These are phyloP conservation scores for Remersonia thermophila DNA, from an alignment of 2,329 filamentous ascomycete species.

Conservation along the genomic window DNA sequence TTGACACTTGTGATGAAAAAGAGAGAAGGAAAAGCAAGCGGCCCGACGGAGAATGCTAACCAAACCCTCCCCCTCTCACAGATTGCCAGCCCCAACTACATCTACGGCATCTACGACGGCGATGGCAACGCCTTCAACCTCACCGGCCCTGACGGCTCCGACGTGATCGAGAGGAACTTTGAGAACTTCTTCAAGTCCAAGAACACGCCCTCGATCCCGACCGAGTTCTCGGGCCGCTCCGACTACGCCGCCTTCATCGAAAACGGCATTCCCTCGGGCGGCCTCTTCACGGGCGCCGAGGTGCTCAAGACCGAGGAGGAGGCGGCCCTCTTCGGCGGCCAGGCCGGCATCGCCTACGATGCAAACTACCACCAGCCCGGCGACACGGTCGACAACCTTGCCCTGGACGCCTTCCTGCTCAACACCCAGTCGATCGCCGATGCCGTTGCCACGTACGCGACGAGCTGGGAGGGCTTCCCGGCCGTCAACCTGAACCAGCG, in stretches of 20 bases:
- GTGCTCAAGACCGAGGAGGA: slow-evolving; percentile 41
- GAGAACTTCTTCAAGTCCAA: slow-evolving; percentile 39
- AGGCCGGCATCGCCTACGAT: slow-evolving; percentile 37
- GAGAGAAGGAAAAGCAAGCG: too few relatives aligned
- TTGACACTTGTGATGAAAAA: too few relatives aligned
- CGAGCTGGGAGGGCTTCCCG: slow-evolving; percentile 26
- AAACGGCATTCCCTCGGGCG: slow-evolving; percentile 53
- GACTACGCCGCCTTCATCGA: slow-evolving; percentile 59
- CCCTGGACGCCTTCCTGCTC: slow-evolving; percentile 31
- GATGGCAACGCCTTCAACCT: slow-evolving; percentile 50
- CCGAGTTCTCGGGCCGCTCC: slow-evolving; percentile 40
- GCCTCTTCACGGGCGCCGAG: slow-evolving; percentile 49
- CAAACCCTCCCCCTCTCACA: neutral
- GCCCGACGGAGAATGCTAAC: too few relatives aligned
- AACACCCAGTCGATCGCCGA: slow-evolving; percentile 32
- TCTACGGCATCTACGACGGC: slow-evolving; percentile 46
- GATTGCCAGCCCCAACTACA: slow-evolving; percentile 37
- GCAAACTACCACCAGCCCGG: slow-evolving; percentile 34
- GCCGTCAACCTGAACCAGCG: slow-evolving; percentile 6
- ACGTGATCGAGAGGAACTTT: slow-evolving; percentile 46
- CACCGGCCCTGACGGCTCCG: slow-evolving; percentile 35
- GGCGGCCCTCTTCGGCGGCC: slow-evolving; percentile 47
- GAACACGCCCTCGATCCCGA: slow-evolving; percentile 41
- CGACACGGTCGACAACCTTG: slow-evolving; percentile 26
- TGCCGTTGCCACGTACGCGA: slow-evolving; percentile 29